Evolutionary conservation across 2,329 filamentous ascomycete genomes (phyloP), one percentile per base, ranked within the genome.

Genomic region (Alternaria longipes): DNA sequence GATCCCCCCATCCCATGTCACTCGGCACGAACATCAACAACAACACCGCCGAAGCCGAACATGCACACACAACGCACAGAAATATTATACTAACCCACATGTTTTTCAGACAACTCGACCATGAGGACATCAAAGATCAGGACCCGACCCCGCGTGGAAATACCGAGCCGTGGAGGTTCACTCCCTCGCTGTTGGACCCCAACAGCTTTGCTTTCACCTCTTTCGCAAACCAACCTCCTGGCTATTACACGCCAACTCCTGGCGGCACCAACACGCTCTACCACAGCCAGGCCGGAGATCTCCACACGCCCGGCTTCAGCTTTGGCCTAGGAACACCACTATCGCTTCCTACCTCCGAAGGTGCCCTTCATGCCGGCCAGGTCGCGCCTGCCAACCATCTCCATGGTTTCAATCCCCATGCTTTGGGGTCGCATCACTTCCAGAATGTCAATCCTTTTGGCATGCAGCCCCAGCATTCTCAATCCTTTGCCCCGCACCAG

Each of bases 161-260:
- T 42, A 89, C 91, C 72, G 93, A 97, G 69, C 89, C 87, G 70
- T 95, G 94, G 89, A 87, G 91, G 67, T 93, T 97, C 74, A 97
- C 94, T 3, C 93, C 94, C 4, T 95, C 93, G 22, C 84, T 97
- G 59, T 86, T 98, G 75, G 94, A 98, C 75, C 89, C 93, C 18
- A 93, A 90, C 77, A 91, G 92, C 30, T 92, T 92, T 77, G 87
- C 89, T 24, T 97, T 97, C 79, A 85, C 88, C 61, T 85, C 86
- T 57, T 94, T 97, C 74, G 89, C 90, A 66, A 92, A 91, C 78
- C 91, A 94, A 66, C 87, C 90, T 46, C 87, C 91, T 16, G 91
- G 90, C 14, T 95, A 95, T 79, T 97, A 97, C 80, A 94, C 93
- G 8, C 92, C 94, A 2, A 96, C 92, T 1, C 91, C 93, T 2